phyloP scores from a whole-genome alignment of 2,329 filamentous ascomycete species.

The Akanthomyces dipterigenus region DNA sequence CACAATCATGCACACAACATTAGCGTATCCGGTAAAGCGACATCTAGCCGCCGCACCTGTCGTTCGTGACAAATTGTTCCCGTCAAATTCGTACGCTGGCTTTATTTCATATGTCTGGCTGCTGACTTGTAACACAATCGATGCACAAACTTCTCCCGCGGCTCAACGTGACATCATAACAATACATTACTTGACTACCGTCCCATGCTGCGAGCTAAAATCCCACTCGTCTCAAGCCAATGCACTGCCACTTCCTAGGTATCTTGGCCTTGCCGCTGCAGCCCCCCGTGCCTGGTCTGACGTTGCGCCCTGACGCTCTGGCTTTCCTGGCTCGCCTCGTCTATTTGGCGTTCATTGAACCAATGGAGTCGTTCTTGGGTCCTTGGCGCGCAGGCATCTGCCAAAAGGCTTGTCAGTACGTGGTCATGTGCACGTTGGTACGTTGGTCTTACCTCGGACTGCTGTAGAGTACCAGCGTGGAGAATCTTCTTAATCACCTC shows the following conservation, averaged over 20 bases:
- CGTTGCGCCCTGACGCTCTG: background rate
- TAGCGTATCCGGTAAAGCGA: background rate
- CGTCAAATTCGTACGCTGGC: background rate
- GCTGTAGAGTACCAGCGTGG: constrained; percentile 64
- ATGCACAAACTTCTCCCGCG: background rate
- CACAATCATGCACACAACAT: background rate
- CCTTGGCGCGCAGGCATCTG: constrained; percentile 49
- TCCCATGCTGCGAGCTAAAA: background rate
- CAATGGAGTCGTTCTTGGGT: constrained; percentile 46
- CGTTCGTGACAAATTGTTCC: background rate
- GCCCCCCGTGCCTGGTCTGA: no score
- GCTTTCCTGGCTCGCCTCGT: constrained; percentile 8
- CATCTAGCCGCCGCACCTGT: background rate
- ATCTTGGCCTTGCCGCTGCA: no score
- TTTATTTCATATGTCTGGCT: background rate
- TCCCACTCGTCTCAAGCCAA: background rate
- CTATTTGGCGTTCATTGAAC: constrained; percentile 37
- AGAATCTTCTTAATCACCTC: constrained; percentile 78
- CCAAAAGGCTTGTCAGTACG: background rate
- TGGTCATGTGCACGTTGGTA: constrained; percentile 8
- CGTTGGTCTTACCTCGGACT: constrained; percentile 38
- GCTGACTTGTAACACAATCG: background rate
- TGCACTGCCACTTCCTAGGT: background rate
- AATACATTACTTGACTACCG: constrained; percentile 1
- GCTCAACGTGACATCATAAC: background rate